phyloP scores from a whole-genome alignment of 352 stramenopile genomes.

The Phytophthora pluvialis region DNA sequence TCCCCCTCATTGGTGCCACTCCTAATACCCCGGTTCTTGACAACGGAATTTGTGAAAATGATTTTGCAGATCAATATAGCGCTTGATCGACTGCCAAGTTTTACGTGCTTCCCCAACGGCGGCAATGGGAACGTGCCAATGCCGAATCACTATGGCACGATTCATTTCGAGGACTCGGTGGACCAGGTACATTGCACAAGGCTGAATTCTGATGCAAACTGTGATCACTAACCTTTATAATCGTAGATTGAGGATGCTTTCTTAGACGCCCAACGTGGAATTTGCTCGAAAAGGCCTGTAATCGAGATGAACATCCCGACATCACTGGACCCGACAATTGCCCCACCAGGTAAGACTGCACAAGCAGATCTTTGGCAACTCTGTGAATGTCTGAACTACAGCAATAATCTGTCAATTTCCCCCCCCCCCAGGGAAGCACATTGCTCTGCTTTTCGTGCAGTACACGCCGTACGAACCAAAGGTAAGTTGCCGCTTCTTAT shows the following conservation, averaged over 20 bases:
- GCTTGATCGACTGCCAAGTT: constrained; percentile 84
- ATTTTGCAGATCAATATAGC: constrained; percentile 88
- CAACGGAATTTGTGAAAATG: not conserved
- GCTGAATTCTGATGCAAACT: constrained; percentile 5
- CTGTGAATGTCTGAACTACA: not conserved
- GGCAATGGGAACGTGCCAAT: constrained; percentile 64
- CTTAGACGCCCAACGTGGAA: constrained; percentile 76
- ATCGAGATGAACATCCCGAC: constrained; percentile 94
- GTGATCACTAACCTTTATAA: constrained; percentile 1
- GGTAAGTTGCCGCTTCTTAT: constrained; percentile 28
- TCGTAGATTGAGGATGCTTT: constrained; percentile 89
- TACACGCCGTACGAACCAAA: constrained; percentile 91
- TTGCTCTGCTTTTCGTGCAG: constrained; percentile 92
- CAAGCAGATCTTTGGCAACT: not conserved
- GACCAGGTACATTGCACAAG: constrained; percentile 42
- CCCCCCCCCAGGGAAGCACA: constrained; percentile 70
- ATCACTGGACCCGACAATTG: constrained; percentile 80
- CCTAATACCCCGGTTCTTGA: not conserved
- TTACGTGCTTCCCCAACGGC: constrained; percentile 77
- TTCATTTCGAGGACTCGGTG: constrained; percentile 89
- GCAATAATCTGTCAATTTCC: not conserved
- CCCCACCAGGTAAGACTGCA: constrained; percentile 54
- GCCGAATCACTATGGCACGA: constrained; percentile 87
- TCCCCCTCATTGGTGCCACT: not conserved
- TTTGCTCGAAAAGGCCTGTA: constrained; percentile 74